Base-by-base conservation (phyloP, 2,329 filamentous ascomycete species). In the Huntiella omanensis region DNA sequence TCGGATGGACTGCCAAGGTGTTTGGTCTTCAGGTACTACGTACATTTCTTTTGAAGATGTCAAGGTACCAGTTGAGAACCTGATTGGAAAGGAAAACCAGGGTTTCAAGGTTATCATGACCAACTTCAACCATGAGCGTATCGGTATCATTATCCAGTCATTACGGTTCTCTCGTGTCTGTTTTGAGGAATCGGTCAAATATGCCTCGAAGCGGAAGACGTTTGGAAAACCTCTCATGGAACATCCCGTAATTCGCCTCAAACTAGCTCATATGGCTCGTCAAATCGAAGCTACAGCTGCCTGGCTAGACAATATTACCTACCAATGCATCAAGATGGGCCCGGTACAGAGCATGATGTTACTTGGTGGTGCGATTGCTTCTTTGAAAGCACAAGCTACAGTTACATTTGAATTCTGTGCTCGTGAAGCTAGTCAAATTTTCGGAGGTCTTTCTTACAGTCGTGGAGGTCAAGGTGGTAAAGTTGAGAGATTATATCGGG, bases 11-110 rank as follows among this genome's bases (percentile, higher is more conserved):
- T 96, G 88, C 71, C 87, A 95, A 65, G 91, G 91, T 63, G 87
- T 96, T 32, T 94, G 87, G 83, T 86, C 81, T 52, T 84, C 77
- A 54, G 91, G 91, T 46, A 96, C 91, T 12, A 95, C 91, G 32
- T 98, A 96, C 64, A 80, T 98, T 60, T 95, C 88, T 38, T 96
- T 96, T 55, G 91, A 98, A 64, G 91, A 98, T 60, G 91, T 96
- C 64, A 96, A 96, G 70, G 91, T 98, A 0, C 91, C 91, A 1
- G 91, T 96, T n/a, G 88, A 94, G 73, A 96, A 98, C 68, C 64
- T 98, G 56, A 79, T 98, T 50, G 91, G 91, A 65, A 96, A 95
- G 70, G 80, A 93, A 68, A 94, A 98, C 71, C 81, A 93, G 62
- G 91, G 91, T 35, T 98, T 98, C 76, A 69, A 73, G 52, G 47